Percentiles rank a stretch among this genome's conserved stretches.
Conservation (phyloP, 371 early-diverging fungal genomes). For the Parasitella parasitica region DNA sequence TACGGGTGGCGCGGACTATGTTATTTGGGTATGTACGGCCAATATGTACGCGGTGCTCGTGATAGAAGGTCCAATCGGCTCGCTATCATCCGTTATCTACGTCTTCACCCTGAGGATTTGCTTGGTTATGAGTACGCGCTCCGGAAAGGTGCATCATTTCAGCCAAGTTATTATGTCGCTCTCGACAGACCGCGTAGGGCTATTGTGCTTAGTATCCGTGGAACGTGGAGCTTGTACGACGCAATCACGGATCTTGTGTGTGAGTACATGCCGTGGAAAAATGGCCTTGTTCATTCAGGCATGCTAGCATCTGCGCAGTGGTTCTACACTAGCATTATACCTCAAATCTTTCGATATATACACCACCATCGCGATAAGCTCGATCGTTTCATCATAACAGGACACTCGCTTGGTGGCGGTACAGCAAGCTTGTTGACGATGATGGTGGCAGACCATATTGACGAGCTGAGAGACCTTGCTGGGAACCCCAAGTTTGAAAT, state of each 20-base stretch:
- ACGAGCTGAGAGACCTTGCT: constrained; percentile 40
- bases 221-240: constrained; percentile 81
- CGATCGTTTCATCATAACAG: constrained; percentile 46
- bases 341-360: constrained; percentile 55
- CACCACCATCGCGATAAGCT: constrained; percentile 28
- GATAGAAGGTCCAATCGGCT: constrained; percentile 60
- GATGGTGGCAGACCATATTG: constrained; percentile 65
- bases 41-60: constrained; percentile 32
- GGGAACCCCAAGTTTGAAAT: constrained; percentile 34
- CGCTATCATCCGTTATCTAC: constrained; percentile 67
- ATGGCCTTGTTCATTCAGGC: constrained; percentile 81
- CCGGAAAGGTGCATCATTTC: constrained; percentile 64
- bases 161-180: constrained; percentile 76
- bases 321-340: constrained; percentile 70
- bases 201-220: constrained; percentile 76
- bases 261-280: constrained; percentile 83
- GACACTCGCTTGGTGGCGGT: constrained; percentile 80
- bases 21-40: constrained; percentile 41
- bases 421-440: constrained; percentile 75
- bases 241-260: constrained; percentile 83
- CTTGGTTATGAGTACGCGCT: constrained; percentile 74
- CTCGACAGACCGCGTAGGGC: constrained; percentile 64
- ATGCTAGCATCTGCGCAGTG: constrained; percentile 80
- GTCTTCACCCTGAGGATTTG: constrained; percentile 66
- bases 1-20: constrained; percentile 44